phyloP scores from a whole-genome alignment of 129 eudicot genomes.

The Chrysanthemum lavandulifolium region DNA sequence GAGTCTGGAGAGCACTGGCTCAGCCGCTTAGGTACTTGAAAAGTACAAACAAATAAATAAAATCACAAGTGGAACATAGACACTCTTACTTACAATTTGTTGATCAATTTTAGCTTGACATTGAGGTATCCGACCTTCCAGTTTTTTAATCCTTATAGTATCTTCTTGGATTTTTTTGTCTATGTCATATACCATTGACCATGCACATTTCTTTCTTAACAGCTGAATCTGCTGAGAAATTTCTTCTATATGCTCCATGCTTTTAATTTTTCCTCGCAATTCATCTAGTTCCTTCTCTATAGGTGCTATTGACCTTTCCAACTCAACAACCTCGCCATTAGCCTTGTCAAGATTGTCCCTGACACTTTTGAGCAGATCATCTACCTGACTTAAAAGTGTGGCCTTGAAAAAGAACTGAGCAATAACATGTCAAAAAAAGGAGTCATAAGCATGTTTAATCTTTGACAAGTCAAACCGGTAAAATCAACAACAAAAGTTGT shows the following conservation, averaged over 20 bases:
- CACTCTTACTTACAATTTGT: constrained; percentile 55
- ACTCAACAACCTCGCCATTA: constrained; percentile 49
- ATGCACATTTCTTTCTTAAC: constrained; percentile 75
- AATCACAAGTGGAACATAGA: constrained; percentile 10
- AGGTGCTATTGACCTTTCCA: constrained; percentile 74
- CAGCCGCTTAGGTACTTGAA: not conserved
- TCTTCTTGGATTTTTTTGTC: constrained; percentile 52
- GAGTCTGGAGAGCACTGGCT: constrained; percentile 1
- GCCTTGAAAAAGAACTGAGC: constrained; percentile 94
- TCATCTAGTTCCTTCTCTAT: constrained; percentile 69
- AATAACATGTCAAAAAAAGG: constrained; percentile 6
- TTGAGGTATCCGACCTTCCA: constrained; percentile 54
- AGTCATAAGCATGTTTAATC: too few species aligned
- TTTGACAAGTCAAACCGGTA: not conserved
- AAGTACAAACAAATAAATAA: not conserved
- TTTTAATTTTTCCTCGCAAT: constrained; percentile 76
- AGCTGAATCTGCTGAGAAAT: constrained; percentile 60
- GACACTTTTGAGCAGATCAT: constrained; percentile 66
- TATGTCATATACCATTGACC: constrained; percentile 81
- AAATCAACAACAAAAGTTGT: not conserved
- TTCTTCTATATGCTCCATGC: constrained; percentile 85
- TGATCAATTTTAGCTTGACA: constrained; percentile 62
- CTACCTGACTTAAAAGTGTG: constrained; percentile 86
- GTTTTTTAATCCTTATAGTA: constrained; percentile 49
- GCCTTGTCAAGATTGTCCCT: constrained; percentile 59